Percentiles rank a stretch among this genome's conserved stretches.
Conservation (phyloP, 2,329 filamentous ascomycete genomes). For the Nigrospora osmanthi region DNA sequence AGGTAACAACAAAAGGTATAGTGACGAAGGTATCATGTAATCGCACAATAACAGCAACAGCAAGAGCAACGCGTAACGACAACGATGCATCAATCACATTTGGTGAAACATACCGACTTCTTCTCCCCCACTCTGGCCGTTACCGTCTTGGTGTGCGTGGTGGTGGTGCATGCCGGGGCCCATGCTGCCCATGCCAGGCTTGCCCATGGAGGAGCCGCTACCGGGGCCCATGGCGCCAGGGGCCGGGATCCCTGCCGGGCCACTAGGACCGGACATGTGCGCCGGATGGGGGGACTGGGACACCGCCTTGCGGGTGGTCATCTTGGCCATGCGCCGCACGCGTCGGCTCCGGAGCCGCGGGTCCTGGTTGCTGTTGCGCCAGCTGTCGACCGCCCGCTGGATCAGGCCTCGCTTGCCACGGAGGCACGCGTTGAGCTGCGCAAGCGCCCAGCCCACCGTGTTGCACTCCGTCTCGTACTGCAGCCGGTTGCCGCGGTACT, state of each 20-base stretch:
- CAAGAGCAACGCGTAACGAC: conserved; percentile 25
- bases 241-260: conserved; percentile 56
- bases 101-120: conserved; percentile 99
- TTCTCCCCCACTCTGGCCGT: conserved; percentile 59
- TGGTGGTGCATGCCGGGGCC: conserved; percentile 66
- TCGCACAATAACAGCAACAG: conserved; percentile 21
- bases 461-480: conserved; percentile 99
- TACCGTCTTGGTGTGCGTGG: conserved; percentile 62
- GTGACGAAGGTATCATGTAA: conserved; percentile 24
- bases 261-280: conserved; percentile 62
- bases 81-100: conserved; percentile 61
- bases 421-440: conserved; percentile 83
- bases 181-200: conserved; percentile 60
- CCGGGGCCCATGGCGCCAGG: conserved; percentile 55
- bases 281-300: conserved; percentile 44
- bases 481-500: conserved; percentile 91
- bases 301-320: conserved; percentile 75
- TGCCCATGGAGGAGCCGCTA: conserved; percentile 49
- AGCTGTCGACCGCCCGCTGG: conserved; percentile 94
- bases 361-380: conserved; percentile 98
- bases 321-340: conserved; percentile 92
- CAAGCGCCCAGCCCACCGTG: conserved; percentile 97
- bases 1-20: conserved; percentile 18
- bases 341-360: conserved; percentile 82
- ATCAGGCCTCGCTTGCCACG: conserved; percentile 93